Percentiles rank a stretch among this genome's conserved stretches.
These are phyloP conservation scores for Henckelia pumila DNA, from an alignment of 257 asterid genomes.

Conservation along the genomic window DNA sequence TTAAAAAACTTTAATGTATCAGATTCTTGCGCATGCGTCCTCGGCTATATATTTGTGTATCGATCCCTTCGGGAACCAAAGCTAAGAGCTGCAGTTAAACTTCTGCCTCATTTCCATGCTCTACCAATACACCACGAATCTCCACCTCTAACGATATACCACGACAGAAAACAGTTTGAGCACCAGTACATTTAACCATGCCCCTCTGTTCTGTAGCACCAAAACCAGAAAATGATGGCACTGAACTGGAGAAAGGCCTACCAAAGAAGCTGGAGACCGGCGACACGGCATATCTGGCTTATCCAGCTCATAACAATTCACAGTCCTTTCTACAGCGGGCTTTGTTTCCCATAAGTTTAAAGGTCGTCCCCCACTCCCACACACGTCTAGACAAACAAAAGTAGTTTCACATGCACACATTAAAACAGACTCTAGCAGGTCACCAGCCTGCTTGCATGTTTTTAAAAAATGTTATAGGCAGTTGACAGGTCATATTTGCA, in stretches of 20 bases:
- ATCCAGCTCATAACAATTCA: conserved; percentile 38
- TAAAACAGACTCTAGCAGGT: not conserved
- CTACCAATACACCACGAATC: conserved; percentile 21
- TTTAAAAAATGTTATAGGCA: not conserved
- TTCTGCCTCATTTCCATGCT: conserved; percentile 24
- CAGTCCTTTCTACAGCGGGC: conserved; percentile 53
- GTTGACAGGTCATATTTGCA: not conserved
- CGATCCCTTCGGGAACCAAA: conserved; percentile 38
- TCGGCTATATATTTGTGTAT: conserved; percentile 50
- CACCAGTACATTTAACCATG: conserved; percentile 43
- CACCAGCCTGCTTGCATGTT: not conserved
- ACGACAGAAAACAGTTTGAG: conserved; percentile 16
- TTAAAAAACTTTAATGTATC: conserved; percentile 11
- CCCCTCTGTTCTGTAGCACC: conserved; percentile 60
- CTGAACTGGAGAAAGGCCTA: conserved; percentile 34
- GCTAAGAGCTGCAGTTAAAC: conserved; percentile 36
- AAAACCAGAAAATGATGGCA: conserved; percentile 47
- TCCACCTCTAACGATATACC: not conserved
- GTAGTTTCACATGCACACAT: not conserved
- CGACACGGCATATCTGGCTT: conserved; percentile 36
- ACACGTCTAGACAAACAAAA: not conserved
- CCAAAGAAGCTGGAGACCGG: conserved; percentile 30
- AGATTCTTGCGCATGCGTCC: conserved; percentile 34
- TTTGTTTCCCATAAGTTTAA: conserved; percentile 57
- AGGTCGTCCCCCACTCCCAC: conserved; percentile 44